Percentiles rank a stretch among this genome's conserved stretches.
These are phyloP conservation scores for Eimeria sp. DNA, from an alignment of 169 alveolate species.

Conservation along the genomic window DNA sequence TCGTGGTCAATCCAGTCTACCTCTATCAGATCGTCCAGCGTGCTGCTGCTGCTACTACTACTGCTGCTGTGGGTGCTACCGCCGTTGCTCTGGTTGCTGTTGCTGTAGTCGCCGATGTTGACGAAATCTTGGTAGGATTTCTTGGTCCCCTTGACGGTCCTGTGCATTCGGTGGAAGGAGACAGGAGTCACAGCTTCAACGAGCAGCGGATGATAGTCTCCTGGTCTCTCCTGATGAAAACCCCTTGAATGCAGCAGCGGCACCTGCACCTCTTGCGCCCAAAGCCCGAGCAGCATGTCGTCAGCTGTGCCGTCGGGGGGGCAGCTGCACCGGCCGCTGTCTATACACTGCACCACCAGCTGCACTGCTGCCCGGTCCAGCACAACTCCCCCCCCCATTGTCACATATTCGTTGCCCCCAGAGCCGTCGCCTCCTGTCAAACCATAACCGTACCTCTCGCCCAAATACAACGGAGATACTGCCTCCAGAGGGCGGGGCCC, in stretches of 20 bases:
- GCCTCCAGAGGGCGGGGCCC: neutral
- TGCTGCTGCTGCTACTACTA: neutral
- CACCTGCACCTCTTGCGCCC: conserved; percentile 52
- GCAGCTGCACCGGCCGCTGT: conserved; percentile 41
- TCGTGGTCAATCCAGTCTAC: conserved; percentile 75
- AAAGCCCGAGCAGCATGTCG: conserved; percentile 75
- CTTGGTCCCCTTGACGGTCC: conserved; percentile 2
- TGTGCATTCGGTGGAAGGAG: conserved; percentile 52
- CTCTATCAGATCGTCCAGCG: conserved; percentile 34
- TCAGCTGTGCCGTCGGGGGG: conserved; percentile 67
- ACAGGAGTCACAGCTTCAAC: conserved; percentile 44
- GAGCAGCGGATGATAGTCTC: conserved; percentile 57
- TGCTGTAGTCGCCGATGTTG: conserved; percentile 5
- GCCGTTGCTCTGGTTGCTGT: neutral
- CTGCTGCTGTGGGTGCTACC: conserved; percentile 4
- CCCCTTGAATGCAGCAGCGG: conserved; percentile 65
- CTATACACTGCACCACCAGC: conserved; percentile 27
- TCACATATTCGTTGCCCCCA: conserved; percentile 36
- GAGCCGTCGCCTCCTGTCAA: conserved; percentile 14
- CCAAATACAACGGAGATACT: conserved; percentile 67
- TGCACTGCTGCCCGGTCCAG: conserved; percentile 67
- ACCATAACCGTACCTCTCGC: conserved; percentile 63
- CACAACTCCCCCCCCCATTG: conserved; percentile 66
- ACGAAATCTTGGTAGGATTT: conserved; percentile 23
- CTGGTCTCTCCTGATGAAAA: conserved; percentile 75